Evolutionary conservation across 805 yeast genomes (phyloP), one percentile per base, ranked within the genome.

Genomic region (Torulaspora delbrueckii): DNA sequence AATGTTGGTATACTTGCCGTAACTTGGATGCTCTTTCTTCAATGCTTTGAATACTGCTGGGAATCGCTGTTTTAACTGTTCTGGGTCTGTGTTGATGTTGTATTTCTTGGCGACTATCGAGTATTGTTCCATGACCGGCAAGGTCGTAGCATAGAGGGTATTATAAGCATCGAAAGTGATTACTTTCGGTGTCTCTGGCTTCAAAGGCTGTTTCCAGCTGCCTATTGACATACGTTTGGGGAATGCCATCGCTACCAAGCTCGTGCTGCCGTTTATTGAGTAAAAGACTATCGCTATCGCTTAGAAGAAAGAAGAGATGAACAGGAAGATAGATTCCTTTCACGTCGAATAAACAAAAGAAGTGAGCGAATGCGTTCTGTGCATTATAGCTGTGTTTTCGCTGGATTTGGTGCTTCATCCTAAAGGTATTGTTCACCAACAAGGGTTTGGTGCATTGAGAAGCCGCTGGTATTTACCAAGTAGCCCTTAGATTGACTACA

Each of bases 101-200:
- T 72, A 72, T 37, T 69, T 69, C 5, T 57, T 42, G 0, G 79
- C 79, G 4, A 81, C 72, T 2, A 66, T 59, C 35, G 72, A 66
- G 55, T 84, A 84, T 50, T 76, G 82, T n/a, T 67, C 62, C 33
- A 76, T 62, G 0, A 83, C 75, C 0, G 85, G 77, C 24, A 65
- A 64, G 14, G 67, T 69, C 2, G 89, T 84, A 0, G 76, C 67
- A 57, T 81, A 82, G 7, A 84, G 60, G 0, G 90, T 84, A 35
- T 78, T 81, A 63, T 81, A 84, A 0, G 82, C 85, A 62, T 84
- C 91, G 44, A 83, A 73, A 1, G 88, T 78, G 0, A 84, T 63
- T 3, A 81, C 58, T 32, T 66, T 67, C 5, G 82, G 81, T 10
- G 40, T 27, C n/a, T 39, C 36, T 8, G 49, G 47, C 44, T 42